These are phyloP conservation scores for Puccinia triticina DNA, from an alignment of 1,284 basidiomycete genomes.

Conservation along the genomic window DNA sequence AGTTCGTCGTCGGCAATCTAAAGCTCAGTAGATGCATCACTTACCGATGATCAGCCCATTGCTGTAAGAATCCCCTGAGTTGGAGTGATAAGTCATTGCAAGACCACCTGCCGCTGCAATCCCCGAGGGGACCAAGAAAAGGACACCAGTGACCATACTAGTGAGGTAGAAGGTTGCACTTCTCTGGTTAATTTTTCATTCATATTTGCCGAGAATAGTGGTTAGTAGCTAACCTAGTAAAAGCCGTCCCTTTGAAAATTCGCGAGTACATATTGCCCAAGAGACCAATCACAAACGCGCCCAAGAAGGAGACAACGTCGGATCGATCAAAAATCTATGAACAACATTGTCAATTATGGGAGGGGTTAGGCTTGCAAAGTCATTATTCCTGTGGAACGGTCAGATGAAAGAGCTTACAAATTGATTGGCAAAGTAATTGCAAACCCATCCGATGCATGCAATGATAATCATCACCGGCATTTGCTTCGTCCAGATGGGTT, in stretches of 20 bases:
- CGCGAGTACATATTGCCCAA: slow-evolving; percentile 82
- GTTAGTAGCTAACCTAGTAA: slow-evolving; percentile 74
- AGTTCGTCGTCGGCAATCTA: background rate
- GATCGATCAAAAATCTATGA: slow-evolving; percentile 75
- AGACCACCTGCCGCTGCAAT: slow-evolving; percentile 79
- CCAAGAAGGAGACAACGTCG: slow-evolving; percentile 81
- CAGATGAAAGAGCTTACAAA: slow-evolving; percentile 41
- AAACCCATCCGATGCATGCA: slow-evolving; percentile 72
- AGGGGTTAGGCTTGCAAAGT: background rate
- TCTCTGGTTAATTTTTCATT: background rate
- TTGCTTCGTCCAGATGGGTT: slow-evolving; percentile 72
- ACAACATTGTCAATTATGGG: slow-evolving; percentile 70
- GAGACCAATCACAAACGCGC: slow-evolving; percentile 79
- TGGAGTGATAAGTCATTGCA: slow-evolving; percentile 70
- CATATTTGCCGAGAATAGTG: background rate
- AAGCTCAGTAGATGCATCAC: background rate
- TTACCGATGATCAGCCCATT: slow-evolving; percentile 60
- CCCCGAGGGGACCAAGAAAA: slow-evolving; percentile 68
- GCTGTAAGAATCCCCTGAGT: slow-evolving; percentile 63
- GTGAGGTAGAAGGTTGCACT: background rate
- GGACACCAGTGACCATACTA: slow-evolving; percentile 52
- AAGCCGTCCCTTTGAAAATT: slow-evolving; percentile 82
- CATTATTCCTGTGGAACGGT: background rate
- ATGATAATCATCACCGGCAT: slow-evolving; percentile 82
- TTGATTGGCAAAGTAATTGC: slow-evolving; percentile 62